Base-by-base conservation (phyloP, 2,329 filamentous ascomycete genomes). In the Paecilomyces niveus region DNA sequence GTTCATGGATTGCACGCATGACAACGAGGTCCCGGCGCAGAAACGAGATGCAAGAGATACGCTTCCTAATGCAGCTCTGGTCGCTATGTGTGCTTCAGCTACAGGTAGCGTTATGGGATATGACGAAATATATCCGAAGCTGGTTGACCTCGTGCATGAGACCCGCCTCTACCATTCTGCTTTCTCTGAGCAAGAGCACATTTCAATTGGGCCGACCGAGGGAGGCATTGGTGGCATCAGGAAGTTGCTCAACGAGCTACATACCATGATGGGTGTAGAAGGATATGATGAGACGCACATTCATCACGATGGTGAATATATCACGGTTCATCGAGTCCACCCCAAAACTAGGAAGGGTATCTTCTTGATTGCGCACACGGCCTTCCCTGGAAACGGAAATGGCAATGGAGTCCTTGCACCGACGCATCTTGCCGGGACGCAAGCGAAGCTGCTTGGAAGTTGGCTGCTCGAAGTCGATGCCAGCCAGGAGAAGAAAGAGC, bases 1-100 rank as follows among this genome's bases (percentile, higher is more conserved):
- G 0, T 97, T 99, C 75, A 97, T 97, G 92, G 95, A 99, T 72
- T 99, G 95, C 74, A 99, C 95, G 0, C 94, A 99, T 73, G 94
- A 99, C 76, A 99, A 99, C 67, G 93, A 99, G 76, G 89, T 91
- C 1, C 94, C 94, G 0, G 90, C 93, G 0, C 93, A 99, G 74
- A 97, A 97, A 75, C 85, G 95, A 49, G 92, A 97, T 72, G 92
- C 92, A 55, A 85, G 92, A 60, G 95, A 99, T 71, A 97, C 94
- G 0, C 81, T 99, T 9, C 90, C 95, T 7, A 97, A 95, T 68
- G 92, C 93, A 54, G 94, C 94, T 4, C 81, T 99, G 3, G 93
- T 97, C 39, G 89, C 88, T 70, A 97, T 99, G 92, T 99, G 95
- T 73, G 87, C 92, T 24, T 96, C 91, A 66, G 91, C 93, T 1